A percentile compares a stretch with the other conserved stretches of the same genome.
These are phyloP conservation scores for Sapria himalayana DNA, from an alignment of 345 rosid genomes.

Conservation along the genomic window DNA sequence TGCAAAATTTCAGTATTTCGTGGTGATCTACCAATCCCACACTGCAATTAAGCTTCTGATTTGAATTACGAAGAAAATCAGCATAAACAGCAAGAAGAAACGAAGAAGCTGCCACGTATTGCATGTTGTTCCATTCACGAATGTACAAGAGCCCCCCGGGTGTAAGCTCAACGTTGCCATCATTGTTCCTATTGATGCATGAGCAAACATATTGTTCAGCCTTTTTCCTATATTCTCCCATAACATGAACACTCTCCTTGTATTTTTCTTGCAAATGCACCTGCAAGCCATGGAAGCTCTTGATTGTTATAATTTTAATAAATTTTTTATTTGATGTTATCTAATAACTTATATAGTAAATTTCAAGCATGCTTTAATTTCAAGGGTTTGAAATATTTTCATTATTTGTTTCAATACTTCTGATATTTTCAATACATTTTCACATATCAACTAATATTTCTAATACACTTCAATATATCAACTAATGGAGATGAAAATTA, in stretches of 20 bases:
- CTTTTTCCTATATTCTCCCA: slow-evolving; percentile 41
- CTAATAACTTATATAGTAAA: too few species aligned
- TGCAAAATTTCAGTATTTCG: slow-evolving; percentile 35
- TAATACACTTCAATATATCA: too few species aligned
- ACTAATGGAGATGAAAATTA: too few species aligned
- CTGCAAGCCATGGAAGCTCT: too few species aligned
- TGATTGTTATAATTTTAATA: too few species aligned
- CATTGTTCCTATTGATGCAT: slow-evolving; percentile 45
- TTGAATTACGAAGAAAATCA: slow-evolving; percentile 23
- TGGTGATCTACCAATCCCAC: slow-evolving; percentile 17
- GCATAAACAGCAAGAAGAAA: slow-evolving; percentile 72
- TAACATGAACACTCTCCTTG: slow-evolving; percentile 16
- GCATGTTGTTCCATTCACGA: slow-evolving; percentile 96
- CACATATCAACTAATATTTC: too few species aligned
- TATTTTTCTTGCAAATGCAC: slow-evolving; percentile 27
- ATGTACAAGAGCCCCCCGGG: slow-evolving; percentile 63
- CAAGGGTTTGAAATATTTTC: too few species aligned
- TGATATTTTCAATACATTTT: too few species aligned
- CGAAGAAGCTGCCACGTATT: slow-evolving; percentile 59
- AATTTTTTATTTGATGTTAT: too few species aligned
- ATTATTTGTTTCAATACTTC: too few species aligned
- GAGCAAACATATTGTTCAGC: slow-evolving; percentile 74
- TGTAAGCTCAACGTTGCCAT: slow-evolving; percentile 32
- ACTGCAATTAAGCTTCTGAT: slow-evolving; percentile 24
- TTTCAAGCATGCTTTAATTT: too few species aligned